A percentile compares a stretch with the other conserved stretches of the same genome.
phyloP scores from a whole-genome alignment of 495 filamentous ascomycete species.

The Hypoxylon fragiforme region DNA sequence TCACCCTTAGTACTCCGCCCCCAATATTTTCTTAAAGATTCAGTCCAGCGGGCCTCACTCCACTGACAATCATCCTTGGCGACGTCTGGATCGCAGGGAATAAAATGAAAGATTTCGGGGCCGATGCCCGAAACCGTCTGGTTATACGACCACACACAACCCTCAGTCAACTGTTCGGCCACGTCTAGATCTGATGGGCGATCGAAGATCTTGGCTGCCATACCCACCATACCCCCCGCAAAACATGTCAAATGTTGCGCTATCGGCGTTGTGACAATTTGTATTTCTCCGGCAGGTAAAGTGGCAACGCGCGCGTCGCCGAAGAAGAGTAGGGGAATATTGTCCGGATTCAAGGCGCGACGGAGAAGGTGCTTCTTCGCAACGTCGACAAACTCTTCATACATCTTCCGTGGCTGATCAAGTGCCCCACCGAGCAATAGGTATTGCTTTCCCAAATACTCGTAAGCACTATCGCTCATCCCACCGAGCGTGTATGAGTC shows the following conservation, averaged over 20 bases:
- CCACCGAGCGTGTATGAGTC: slow-evolving; percentile 69
- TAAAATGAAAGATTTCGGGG: slow-evolving; percentile 68
- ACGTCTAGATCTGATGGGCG: slow-evolving; percentile 70
- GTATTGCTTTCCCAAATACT: slow-evolving; percentile 76
- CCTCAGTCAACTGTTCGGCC: slow-evolving; percentile 75
- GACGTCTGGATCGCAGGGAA: slow-evolving; percentile 57
- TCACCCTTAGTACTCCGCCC: slow-evolving; percentile 25
- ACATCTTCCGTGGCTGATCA: slow-evolving; percentile 75
- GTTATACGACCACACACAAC: slow-evolving; percentile 88
- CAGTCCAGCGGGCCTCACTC: slow-evolving; percentile 37
- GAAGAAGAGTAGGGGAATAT: slow-evolving; percentile 66
- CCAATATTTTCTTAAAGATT: slow-evolving; percentile 39
- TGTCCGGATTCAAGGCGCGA: slow-evolving; percentile 60
- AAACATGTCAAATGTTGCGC: slow-evolving; percentile 66
- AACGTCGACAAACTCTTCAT: slow-evolving; percentile 68
- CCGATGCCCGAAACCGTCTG: slow-evolving; percentile 72
- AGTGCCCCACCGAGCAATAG: slow-evolving; percentile 73
- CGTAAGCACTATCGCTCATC: slow-evolving; percentile 79
- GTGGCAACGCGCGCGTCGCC: slow-evolving; percentile 46
- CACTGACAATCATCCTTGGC: slow-evolving; percentile 38
- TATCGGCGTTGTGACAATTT: slow-evolving; percentile 35
- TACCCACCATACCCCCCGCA: slow-evolving; percentile 80
- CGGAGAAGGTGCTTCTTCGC: slow-evolving; percentile 73
- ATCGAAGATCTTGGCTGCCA: slow-evolving; percentile 75
- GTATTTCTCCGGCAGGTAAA: slow-evolving; percentile 10